Evolutionary conservation across 495 filamentous ascomycete genomes (phyloP), one percentile per base, ranked within the genome.

Genomic region (Paragyromitra xinjiangensis): DNA sequence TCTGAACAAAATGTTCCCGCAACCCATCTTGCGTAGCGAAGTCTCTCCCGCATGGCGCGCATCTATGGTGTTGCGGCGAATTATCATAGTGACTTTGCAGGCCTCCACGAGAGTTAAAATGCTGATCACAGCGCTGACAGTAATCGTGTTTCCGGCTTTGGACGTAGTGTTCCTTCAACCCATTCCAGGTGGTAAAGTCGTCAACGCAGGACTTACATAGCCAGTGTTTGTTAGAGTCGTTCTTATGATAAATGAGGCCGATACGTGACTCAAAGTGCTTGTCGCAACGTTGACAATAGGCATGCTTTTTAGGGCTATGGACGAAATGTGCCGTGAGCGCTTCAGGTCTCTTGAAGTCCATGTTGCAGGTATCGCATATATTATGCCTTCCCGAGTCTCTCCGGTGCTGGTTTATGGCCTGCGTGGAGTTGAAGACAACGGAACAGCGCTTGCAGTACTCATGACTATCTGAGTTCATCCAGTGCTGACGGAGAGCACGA

Each of bases 221-320:
- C 59, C 70, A 73, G 22, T 77, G 74, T 24, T 61, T 77, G 40
- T 73, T 73, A 11, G 74, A 77, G 39, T 77, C 74, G 14, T 61
- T 26, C 42, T 77, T 77, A 61, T 77, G 74, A 22, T 61, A 77
- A 56, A 66, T 77, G 19, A 79, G 67, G 24, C 39, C 66, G 22
- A 61, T 34, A 11, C 66, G 62, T 26, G 64, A 56, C 22, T 7
- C 50, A 16, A 78, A 79, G 34, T 79, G 77, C 9, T 56, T 70
- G 34, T 78, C 40, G 55, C 77, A 79, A 61, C 77, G 77, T n/a
- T 77, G 34, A 42, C 77, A 79, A 34, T 72, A 78, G 34, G 51
- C 51, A 26, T 79, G 74, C 66, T 40, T 71, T 39, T 48, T 66
- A 59, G 44, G 39, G 5, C 61, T 71, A 26, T 78, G 7, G 14